Evolutionary conservation across 2,329 filamentous ascomycete genomes (phyloP).

Genomic region (Alternaria consortialis): DNA sequence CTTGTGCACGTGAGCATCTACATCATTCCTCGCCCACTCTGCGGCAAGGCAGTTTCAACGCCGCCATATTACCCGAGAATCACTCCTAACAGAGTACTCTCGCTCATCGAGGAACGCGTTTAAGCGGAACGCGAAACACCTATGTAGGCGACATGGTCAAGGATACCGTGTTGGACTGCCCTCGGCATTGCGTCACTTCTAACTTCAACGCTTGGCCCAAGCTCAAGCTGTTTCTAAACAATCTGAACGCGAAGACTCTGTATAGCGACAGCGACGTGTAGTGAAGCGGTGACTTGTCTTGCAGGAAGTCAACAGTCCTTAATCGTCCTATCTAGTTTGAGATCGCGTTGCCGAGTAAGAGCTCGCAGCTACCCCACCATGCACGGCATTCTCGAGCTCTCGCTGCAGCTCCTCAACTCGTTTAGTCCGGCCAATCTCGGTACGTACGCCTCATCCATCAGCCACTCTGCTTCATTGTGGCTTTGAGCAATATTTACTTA

Average conservation of each 20-base stretch:
- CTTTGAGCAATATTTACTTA: constrained; percentile 3
- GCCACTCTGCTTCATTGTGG: not conserved
- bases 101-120: not conserved
- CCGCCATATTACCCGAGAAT: not conserved
- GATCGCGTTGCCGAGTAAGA: constrained; percentile 6
- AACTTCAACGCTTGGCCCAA: constrained; percentile 9
- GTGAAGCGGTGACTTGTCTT: not conserved
- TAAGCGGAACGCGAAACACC: not conserved
- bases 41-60: not conserved
- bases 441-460: constrained; percentile 15
- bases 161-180: constrained; percentile 11
- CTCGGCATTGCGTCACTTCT: constrained; percentile 14
- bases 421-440: constrained; percentile 27
- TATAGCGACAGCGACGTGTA: not conserved
- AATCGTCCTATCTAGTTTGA: not conserved
- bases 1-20: not conserved
- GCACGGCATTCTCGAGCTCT: constrained; percentile 37
- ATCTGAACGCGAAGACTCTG: not conserved
- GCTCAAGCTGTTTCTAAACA: constrained; percentile 9
- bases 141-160: not conserved
- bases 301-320: not conserved
- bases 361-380: constrained; percentile 25
- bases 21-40: not conserved
- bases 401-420: constrained; percentile 35
- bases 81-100: not conserved